A percentile compares a stretch with the other conserved stretches of the same genome.
Conservation (phyloP, 2,329 filamentous ascomycete species). For the Dothistroma pini region DNA sequence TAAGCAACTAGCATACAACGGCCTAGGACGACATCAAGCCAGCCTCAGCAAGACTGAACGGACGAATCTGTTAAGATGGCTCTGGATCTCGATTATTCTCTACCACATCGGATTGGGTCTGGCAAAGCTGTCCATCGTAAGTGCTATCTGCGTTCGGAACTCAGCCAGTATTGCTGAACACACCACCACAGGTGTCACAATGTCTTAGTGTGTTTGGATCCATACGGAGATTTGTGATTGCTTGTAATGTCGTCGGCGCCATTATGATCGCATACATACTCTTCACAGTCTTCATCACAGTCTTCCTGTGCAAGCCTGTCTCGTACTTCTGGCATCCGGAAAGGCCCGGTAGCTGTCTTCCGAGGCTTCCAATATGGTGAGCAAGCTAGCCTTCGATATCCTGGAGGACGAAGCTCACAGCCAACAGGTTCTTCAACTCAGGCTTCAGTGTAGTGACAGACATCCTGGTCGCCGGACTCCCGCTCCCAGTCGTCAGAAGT, state of each 20-base stretch:
- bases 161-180: background rate
- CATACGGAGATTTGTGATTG: slow-evolving; percentile 7
- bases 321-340: slow-evolving; percentile 23
- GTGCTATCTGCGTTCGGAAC: background rate
- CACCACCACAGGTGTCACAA: background rate
- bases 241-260: background rate
- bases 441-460: slow-evolving; percentile 34
- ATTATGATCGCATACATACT: background rate
- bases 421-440: slow-evolving; percentile 21
- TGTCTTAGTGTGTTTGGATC: slow-evolving; percentile 16
- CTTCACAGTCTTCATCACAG: background rate
- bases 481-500: slow-evolving; percentile 29
- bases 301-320: background rate
- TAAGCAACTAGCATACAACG: slow-evolving; percentile 11
- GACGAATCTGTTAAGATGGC: slow-evolving; percentile 1
- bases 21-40: slow-evolving; percentile 15
- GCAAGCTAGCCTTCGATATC: background rate
- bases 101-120: slow-evolving; percentile 10
- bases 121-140: slow-evolving; percentile 8
- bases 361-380: slow-evolving; percentile 24
- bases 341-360: slow-evolving; percentile 15
- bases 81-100: slow-evolving; percentile 13
- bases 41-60: slow-evolving; percentile 7
- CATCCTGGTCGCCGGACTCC: slow-evolving; percentile 32
- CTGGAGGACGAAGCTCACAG: background rate